Conservation (phyloP, 169 alveolate genomes). For the Cryptosporidium ryanae region DNA sequence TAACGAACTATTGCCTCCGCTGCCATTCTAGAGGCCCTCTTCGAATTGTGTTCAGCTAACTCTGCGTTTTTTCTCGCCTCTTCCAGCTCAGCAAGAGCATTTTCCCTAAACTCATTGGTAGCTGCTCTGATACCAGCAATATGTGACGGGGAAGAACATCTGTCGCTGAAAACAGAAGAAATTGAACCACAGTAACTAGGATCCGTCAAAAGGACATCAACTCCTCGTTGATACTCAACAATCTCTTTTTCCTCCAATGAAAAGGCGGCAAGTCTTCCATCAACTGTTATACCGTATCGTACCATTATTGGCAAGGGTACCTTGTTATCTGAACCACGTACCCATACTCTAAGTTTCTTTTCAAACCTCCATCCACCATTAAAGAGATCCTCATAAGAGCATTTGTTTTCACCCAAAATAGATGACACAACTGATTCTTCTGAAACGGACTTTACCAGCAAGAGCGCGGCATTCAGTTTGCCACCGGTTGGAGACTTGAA, state of each 20-base stretch:
- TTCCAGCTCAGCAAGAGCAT: constrained; percentile 21
- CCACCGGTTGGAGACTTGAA: constrained; percentile 58
- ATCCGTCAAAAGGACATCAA: constrained; percentile 45
- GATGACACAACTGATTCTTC: constrained; percentile 62
- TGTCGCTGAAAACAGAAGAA: constrained; percentile 31
- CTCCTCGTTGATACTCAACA: constrained; percentile 12
- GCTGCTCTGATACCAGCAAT: constrained; percentile 2
- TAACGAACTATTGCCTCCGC: constrained; percentile 27
- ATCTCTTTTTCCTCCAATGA: constrained; percentile 55
- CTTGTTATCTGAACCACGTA: constrained; percentile 9
- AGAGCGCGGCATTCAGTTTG: constrained; percentile 18
- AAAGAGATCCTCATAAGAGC: constrained; percentile 41
- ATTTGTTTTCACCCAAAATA: constrained; percentile 17
- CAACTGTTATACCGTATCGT: constrained; percentile 48
- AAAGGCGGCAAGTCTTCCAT: constrained; percentile 49
- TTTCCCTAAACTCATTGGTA: constrained; percentile 9
- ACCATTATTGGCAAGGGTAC: constrained; percentile 67
- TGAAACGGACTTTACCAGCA: constrained; percentile 13
- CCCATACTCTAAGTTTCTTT: constrained; percentile 55
- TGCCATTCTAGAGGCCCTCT: constrained; percentile 40
- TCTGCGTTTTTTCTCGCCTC: constrained; percentile 49
- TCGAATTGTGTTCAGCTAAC: constrained; percentile 20
- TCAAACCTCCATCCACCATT: constrained; percentile 72
- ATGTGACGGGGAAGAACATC: constrained; percentile 34
- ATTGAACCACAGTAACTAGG: constrained; percentile 1